A percentile compares a stretch with the other conserved stretches of the same genome.
phyloP scores from a whole-genome alignment of 352 stramenopile species.

The Blastocystis sp. region DNA sequence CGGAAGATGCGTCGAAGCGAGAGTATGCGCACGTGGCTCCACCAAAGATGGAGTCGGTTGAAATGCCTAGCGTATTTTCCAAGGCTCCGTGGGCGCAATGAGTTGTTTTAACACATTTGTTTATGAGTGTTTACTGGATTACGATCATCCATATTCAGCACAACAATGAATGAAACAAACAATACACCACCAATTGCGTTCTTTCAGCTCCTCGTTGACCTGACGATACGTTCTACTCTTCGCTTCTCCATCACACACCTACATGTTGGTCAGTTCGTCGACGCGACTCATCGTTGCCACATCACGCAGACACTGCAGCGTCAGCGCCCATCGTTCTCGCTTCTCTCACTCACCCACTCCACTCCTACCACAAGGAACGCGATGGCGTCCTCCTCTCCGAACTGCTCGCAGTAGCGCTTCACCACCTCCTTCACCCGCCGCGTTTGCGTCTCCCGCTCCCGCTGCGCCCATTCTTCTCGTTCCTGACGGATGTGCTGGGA shows the following conservation, averaged over 20 bases:
- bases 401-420: not conserved
- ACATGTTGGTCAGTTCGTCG: not conserved
- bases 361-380: not conserved
- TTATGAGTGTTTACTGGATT: too few species aligned
- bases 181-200: not conserved
- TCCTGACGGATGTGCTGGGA: not conserved
- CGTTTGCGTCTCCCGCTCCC: not conserved
- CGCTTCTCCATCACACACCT: not conserved
- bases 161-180: too few species aligned
- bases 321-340: not conserved
- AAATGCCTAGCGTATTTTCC: not conserved
- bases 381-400: not conserved
- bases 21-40: slow-evolving; percentile 47
- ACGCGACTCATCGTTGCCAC: not conserved
- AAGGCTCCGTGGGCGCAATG: slow-evolving; percentile 52
- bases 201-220: not conserved
- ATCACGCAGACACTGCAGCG: not conserved
- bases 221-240: not conserved
- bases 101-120: slow-evolving; percentile 4
- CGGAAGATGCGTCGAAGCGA: not conserved
- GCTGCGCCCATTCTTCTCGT: not conserved
- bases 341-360: not conserved
- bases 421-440: not conserved
- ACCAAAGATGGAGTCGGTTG: not conserved
- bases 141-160: too few species aligned